Evolutionary conservation across 169 alveolate species (phyloP).

Genomic region (Ichthyophthirius multifiliis): DNA sequence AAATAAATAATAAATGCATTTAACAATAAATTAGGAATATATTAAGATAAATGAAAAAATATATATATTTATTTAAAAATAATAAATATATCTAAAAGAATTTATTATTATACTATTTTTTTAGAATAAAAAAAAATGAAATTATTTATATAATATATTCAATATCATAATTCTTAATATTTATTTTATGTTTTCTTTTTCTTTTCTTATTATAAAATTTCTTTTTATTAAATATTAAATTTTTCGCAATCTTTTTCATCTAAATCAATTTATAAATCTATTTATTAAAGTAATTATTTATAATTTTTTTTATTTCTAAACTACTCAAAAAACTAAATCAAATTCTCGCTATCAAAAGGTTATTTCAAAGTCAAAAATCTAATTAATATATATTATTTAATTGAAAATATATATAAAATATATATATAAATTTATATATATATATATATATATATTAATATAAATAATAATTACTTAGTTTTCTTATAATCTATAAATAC

Average conservation of each 20-base stretch:
- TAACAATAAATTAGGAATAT: not conserved
- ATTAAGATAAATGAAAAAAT: not conserved
- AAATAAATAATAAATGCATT: not conserved
- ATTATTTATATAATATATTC: too few species aligned
- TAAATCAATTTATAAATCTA: not conserved
- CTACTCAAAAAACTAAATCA: not conserved
- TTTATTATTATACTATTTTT: too few species aligned
- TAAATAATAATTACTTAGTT: not conserved
- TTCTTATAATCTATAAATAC: not conserved
- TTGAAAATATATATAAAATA: not conserved
- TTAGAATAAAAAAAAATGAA: too few species aligned
- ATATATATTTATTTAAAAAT: too few species aligned
- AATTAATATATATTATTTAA: not conserved
- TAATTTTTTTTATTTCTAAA: not conserved
- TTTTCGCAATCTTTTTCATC: not conserved
- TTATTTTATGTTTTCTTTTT: not conserved
- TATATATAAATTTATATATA: too few species aligned
- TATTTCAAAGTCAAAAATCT: not conserved
- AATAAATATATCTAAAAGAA: too few species aligned
- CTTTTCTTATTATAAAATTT: not conserved
- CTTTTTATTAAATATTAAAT: not conserved
- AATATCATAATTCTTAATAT: not conserved
- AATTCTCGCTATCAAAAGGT: not conserved
- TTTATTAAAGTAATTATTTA: not conserved
- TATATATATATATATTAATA: not conserved